Base-by-base conservation (phyloP, 305 asterid genomes). In the Rubia balearica region DNA sequence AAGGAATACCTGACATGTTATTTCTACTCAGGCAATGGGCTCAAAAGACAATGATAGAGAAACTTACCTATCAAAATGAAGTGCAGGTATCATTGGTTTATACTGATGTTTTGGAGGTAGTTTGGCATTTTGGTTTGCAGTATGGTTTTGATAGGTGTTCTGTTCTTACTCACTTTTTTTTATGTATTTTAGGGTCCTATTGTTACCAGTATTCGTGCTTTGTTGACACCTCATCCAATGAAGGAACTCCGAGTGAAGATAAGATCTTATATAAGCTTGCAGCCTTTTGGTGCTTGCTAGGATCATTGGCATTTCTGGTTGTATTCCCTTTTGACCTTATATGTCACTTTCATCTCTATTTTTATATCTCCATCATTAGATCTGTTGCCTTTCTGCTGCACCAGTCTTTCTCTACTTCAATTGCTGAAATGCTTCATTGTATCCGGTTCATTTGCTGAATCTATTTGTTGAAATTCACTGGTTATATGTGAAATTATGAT, bases 181-280 rank as follows among this genome's bases (percentile, higher is more conserved):
- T 0, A 8, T 45, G 14, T 67, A 13, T 70, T 51, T 55, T 69
- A 90, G 99, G 98, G 90, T 69, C 99, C 99, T 66, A 89, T 95
- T 76, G 89, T 84, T 68, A 80, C 99, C 77, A 71, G 86, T 38
- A 95, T 95, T 74, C 89, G 98, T 84, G 98, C 99, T 9, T 79
- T 95, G 77, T 74, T 95, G 71, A 95, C 99, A 8, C 98, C 99
- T 74, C 99, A 95, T 81, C 99, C 99, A 17, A 92, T 95, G 99
- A 92, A 88, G 88, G 99, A 95, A 86, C 97, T 95, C 70, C 87
- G 98, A 62, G 98, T 95, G 73, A 95, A 95, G 99, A 98, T 91
- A 75, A 81, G 67, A 66, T 19, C 46, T 66, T 60, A 45, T 57
- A 13, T 59, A 40, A 27, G 38, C 38, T 30, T 72, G 41, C 70